Evolutionary conservation across 2,329 filamentous ascomycete genomes (phyloP).

Genomic region (Helotiales sp.): DNA sequence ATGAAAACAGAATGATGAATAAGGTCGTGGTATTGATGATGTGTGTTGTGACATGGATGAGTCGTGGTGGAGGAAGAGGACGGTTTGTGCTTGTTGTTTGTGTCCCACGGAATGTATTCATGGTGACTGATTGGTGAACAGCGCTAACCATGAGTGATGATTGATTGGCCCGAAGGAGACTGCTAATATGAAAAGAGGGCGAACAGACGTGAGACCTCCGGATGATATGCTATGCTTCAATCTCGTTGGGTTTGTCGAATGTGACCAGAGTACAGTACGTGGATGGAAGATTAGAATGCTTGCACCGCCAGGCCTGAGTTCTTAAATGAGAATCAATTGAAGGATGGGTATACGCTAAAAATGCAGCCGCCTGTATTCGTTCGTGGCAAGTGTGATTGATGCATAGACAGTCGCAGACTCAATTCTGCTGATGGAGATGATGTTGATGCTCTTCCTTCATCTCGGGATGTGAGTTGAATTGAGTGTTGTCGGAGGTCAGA

Average conservation of each 20-base stretch:
- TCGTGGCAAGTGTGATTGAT: too few species aligned
- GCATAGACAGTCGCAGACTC: too few species aligned
- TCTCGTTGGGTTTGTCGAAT: background rate
- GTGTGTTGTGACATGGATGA: too few species aligned
- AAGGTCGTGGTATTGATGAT: background rate
- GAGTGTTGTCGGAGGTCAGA: background rate
- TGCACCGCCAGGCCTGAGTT: background rate
- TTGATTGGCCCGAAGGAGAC: background rate
- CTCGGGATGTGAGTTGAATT: constrained; percentile 11
- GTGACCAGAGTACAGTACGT: background rate
- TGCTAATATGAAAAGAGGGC: background rate
- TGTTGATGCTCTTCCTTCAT: constrained; percentile 24
- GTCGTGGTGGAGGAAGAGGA: too few species aligned
- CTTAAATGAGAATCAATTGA: background rate
- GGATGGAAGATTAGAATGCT: background rate
- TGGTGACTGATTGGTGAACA: background rate
- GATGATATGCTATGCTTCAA: background rate
- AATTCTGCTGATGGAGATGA: constrained; percentile 13
- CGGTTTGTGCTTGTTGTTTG: background rate
- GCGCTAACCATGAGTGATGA: background rate
- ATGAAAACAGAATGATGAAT: background rate
- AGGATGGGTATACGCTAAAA: constrained; percentile 6
- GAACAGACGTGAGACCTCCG: background rate
- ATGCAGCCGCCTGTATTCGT: constrained; percentile 10
- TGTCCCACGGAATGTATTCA: background rate